Percentiles rank a stretch among this genome's conserved stretches.
These are phyloP conservation scores for Intubia oerlemansii DNA, from an alignment of 2,329 filamentous ascomycete species.

Conservation along the genomic window DNA sequence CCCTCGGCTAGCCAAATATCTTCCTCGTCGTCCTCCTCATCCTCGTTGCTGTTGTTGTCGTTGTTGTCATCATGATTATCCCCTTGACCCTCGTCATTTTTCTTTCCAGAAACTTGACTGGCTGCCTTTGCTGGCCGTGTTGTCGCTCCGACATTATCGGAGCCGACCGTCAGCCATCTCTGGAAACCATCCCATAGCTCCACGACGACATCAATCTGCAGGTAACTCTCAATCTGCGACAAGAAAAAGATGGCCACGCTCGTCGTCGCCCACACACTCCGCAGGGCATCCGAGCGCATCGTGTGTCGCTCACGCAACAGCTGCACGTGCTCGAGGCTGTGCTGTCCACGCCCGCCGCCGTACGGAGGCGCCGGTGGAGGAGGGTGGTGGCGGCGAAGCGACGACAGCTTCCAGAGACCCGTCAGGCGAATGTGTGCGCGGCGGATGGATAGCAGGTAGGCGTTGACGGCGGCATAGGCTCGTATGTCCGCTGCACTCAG, in stretches of 20 bases:
- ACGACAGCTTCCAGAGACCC: slow-evolving; percentile 68
- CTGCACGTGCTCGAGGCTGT: slow-evolving; percentile 18
- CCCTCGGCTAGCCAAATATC: slow-evolving; percentile 21
- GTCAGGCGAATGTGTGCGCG: slow-evolving; percentile 70
- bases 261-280: slow-evolving; percentile 75
- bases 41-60: no score
- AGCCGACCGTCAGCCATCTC: slow-evolving; percentile 41
- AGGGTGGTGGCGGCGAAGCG: slow-evolving; percentile 56
- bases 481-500: slow-evolving; percentile 55
- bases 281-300: slow-evolving; percentile 42
- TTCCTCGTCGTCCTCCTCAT: slow-evolving; percentile 11
- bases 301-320: slow-evolving; percentile 43
- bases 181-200: slow-evolving; percentile 66
- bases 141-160: slow-evolving; percentile 9
- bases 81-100: neutral
- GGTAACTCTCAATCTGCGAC: slow-evolving; percentile 67
- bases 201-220: slow-evolving; percentile 74
- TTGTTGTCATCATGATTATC: neutral
- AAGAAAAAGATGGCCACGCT: slow-evolving; percentile 78
- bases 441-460: slow-evolving; percentile 70
- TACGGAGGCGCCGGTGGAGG: slow-evolving; percentile 43
- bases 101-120: no score
- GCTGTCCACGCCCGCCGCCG: slow-evolving; percentile 32
- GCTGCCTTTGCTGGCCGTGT: neutral
- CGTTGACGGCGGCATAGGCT: slow-evolving; percentile 65